Conservation (phyloP, 2,329 filamentous ascomycete species). For the Diaporthe helianthi region DNA sequence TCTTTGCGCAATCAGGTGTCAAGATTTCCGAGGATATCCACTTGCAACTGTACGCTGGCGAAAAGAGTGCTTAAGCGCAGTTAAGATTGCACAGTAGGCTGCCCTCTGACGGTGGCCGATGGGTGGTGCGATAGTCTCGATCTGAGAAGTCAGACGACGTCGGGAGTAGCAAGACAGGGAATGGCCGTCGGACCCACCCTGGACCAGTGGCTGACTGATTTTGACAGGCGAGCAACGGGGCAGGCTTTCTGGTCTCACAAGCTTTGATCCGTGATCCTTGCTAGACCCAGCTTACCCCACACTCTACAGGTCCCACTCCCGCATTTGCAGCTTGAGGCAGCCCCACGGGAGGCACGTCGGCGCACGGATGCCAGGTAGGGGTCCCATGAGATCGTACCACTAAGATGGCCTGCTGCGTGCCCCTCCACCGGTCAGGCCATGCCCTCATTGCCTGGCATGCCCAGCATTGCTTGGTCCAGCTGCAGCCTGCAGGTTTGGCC, state of each 20-base stretch:
- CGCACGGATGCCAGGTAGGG: constrained; percentile 10
- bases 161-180: neutral
- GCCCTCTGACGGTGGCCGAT: constrained; percentile 9
- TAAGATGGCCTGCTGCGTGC: constrained; percentile 26
- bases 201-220: neutral
- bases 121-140: constrained; percentile 23
- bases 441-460: neutral
- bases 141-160: constrained; percentile 30
- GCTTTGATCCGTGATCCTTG: constrained; percentile 11
- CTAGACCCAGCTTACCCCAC: constrained; percentile 22
- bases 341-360: constrained; percentile 17
- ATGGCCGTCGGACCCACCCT: constrained; percentile 15
- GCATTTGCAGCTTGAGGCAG: constrained; percentile 26
- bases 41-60: constrained; percentile 6
- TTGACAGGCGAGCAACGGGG: neutral
- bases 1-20: constrained; percentile 1
- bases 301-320: constrained; percentile 21
- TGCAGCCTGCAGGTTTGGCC: constrained; percentile 23
- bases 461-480: constrained; percentile 13
- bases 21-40: neutral
- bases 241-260: neutral
- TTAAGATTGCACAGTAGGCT: constrained; percentile 2
- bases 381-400: constrained; percentile 26
- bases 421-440: constrained; percentile 30
- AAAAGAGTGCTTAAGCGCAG: constrained; percentile 12